Conservation (phyloP, 2,329 filamentous ascomycete genomes). For the Cordyceps cicadae region DNA sequence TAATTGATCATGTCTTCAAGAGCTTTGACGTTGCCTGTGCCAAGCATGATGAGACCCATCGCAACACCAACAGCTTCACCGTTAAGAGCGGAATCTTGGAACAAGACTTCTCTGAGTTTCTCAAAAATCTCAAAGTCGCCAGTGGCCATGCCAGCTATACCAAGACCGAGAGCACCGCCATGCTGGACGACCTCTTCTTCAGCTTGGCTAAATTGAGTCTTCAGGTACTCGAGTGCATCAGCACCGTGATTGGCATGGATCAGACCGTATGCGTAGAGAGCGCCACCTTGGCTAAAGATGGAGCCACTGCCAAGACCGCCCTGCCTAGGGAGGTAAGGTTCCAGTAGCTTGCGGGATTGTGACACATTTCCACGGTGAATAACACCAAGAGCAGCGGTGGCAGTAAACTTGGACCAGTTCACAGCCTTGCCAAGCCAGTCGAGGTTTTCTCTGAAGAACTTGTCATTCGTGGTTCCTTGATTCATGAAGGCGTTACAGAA, state of each 20-base stretch:
- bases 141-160: slow-evolving; percentile 96
- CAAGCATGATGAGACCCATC: slow-evolving; percentile 97
- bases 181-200: slow-evolving; percentile 94
- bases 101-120: slow-evolving; percentile 79
- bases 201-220: slow-evolving; percentile 63
- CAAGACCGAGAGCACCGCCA: slow-evolving; percentile 86
- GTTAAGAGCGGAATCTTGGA: slow-evolving; percentile 90
- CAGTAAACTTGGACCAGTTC: slow-evolving; percentile 99
- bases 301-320: slow-evolving; percentile 70
- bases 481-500: slow-evolving; percentile 99
- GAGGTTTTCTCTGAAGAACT: slow-evolving; percentile 95
- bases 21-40: slow-evolving; percentile 89
- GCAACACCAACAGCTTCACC: slow-evolving; percentile 91
- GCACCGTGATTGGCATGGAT: slow-evolving; percentile 98
- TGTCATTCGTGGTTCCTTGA: slow-evolving; percentile 93
- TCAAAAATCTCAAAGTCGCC: slow-evolving; percentile 87
- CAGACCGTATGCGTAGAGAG: slow-evolving; percentile 86
- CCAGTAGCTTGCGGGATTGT: slow-evolving; percentile 85
- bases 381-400: slow-evolving; percentile 89
- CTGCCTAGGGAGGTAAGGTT: slow-evolving; percentile 83
- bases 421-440: slow-evolving; percentile 98
- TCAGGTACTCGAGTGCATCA: slow-evolving; percentile 74
- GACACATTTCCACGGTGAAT: slow-evolving; percentile 93
- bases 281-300: slow-evolving; percentile 91
- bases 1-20: slow-evolving; percentile 97